Base-by-base conservation (phyloP, 2,329 filamentous ascomycete species). In the Fonsecaea pedrosoi region DNA sequence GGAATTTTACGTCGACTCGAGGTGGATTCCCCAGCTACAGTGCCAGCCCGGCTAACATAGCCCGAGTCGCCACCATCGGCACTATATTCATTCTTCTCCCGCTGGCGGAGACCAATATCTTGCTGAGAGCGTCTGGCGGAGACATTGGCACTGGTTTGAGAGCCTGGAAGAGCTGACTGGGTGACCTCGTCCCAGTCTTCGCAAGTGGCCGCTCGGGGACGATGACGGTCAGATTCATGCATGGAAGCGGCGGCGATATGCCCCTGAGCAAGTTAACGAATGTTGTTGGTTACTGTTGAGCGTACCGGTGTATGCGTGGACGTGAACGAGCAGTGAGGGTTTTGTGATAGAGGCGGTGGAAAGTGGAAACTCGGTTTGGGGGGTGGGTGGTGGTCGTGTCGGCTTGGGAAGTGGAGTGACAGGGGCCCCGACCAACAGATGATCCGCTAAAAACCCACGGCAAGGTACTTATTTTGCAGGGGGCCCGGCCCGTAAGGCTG, bases 1-100 rank as follows among this genome's bases (percentile, higher is more conserved):
- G 77, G 69, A 73, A 77, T 71, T 75, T 78, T 73, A 75, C 78
- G 74, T 75, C 79, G 73, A 76, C 78, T 78, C 80, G 80, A 71
- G 77, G 80, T 84, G 78, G 82, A 82, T 50, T 67, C 82, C 79
- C 83, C 82, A 77, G 82, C 79, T 69, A 83, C 83, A 70, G 83
- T 82, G 71, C 81, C 81, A 73, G 85, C 86, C 74, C 83, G 82
- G 79, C 85, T 87, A 70, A 85, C 87, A 80, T 88, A 88, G 73
- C 86, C 86, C 71, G 86, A 87, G 78, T 89, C 86, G 78, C 83
- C 86, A 72, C 82, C 82, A 74, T 80, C 78, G 13, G 9, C 32
- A 76, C 86, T 83, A 67, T 79, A 77, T 71, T 77, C 76, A 48
- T 76, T 74, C 55, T 54, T 48, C 37, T 66, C 42, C 7, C 54